These are phyloP conservation scores for Penicillium sp. DNA, from an alignment of 2,329 filamentous ascomycete species.

Conservation along the genomic window DNA sequence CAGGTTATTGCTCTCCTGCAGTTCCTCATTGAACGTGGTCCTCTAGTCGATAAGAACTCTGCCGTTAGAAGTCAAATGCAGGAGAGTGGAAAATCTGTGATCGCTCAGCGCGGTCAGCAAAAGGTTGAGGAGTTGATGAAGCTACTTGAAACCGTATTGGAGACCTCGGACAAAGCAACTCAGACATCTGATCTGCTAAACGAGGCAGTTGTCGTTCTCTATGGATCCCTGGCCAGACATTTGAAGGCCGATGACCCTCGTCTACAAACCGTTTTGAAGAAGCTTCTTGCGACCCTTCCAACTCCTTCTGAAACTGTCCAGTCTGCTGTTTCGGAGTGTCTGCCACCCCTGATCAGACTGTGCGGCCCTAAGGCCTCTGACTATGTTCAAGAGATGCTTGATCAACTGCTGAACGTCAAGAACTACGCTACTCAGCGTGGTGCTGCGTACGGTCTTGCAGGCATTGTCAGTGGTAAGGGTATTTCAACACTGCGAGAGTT, in stretches of 20 bases:
- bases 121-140: slow-evolving; percentile 90
- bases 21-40: slow-evolving; percentile 83
- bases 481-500: slow-evolving; percentile 79
- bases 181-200: slow-evolving; percentile 86
- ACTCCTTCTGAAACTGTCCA: slow-evolving; percentile 97
- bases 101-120: slow-evolving; percentile 75
- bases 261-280: slow-evolving; percentile 82
- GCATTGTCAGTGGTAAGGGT: slow-evolving; percentile 84
- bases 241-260: slow-evolving; percentile 81
- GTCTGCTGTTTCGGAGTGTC: slow-evolving; percentile 90
- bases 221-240: slow-evolving; percentile 89
- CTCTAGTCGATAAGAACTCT: slow-evolving; percentile 78
- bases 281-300: slow-evolving; percentile 81
- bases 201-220: slow-evolving; percentile 96
- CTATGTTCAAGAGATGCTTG: slow-evolving; percentile 78
- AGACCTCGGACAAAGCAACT: slow-evolving; percentile 77
- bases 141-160: slow-evolving; percentile 85
- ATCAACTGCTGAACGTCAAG: slow-evolving; percentile 81
- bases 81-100: slow-evolving; percentile 79
- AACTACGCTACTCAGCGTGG: slow-evolving; percentile 91
- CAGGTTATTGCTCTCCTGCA: slow-evolving; percentile 76
- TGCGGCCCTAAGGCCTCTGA: slow-evolving; percentile 74
- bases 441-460: slow-evolving; percentile 90
- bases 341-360: slow-evolving; percentile 85
- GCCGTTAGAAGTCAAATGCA: slow-evolving; percentile 87